Conservation (phyloP, 768 basidiomycete genomes). For the Chlorophyllum brunneum region DNA sequence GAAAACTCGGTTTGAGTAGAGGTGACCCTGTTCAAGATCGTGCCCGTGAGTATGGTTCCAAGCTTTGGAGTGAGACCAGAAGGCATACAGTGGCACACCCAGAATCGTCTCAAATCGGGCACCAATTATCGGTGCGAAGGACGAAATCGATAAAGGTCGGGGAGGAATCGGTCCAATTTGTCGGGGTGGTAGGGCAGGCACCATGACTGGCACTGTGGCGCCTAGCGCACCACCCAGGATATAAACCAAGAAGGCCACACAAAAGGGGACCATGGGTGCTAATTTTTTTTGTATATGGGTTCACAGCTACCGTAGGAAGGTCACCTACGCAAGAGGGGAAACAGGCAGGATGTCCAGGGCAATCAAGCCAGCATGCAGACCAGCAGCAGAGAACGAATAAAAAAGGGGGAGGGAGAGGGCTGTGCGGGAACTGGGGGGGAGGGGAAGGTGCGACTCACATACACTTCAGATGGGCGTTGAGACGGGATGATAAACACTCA, state of each 20-base stretch:
- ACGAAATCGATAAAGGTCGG: not conserved
- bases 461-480: too few relatives aligned
- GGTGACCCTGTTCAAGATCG: not conserved
- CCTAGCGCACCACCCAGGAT: not conserved
- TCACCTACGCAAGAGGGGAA: not conserved
- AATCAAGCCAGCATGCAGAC: constrained; percentile 6
- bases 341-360: not conserved
- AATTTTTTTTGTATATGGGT: not conserved
- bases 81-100: too few relatives aligned
- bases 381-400: constrained; percentile 1
- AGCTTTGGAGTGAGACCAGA: not conserved
- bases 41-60: not conserved
- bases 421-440: not conserved
- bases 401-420: not conserved
- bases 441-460: not conserved
- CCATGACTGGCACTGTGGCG: not conserved
- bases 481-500: not conserved
- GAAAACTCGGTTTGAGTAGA: not conserved
- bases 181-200: not conserved
- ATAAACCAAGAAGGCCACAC: not conserved
- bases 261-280: not conserved
- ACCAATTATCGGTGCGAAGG: too few relatives aligned
- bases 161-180: not conserved
- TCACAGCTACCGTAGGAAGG: not conserved
- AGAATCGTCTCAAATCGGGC: too few relatives aligned